Percentiles rank a stretch among this genome's conserved stretches.
Evolutionary conservation across 192 early-diverging fungal genomes (phyloP).

Genomic region (Coemansia sp.): DNA sequence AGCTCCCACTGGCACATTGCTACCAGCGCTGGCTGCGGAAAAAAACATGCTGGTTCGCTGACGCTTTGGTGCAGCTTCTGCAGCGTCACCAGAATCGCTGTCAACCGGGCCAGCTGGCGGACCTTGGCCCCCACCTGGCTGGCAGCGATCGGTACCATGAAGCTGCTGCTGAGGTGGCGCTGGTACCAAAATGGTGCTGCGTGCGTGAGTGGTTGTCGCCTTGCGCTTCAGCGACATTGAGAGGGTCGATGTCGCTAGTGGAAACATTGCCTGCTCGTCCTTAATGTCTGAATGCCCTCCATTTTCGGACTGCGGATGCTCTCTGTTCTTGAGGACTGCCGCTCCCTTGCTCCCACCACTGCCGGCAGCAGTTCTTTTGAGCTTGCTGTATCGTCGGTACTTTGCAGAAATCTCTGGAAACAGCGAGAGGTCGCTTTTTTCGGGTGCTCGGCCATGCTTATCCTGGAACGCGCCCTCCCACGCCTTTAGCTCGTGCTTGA

Average conservation of each 20-base stretch:
- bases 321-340: neutral
- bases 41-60: conserved; percentile 8
- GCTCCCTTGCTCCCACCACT: neutral
- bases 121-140: neutral
- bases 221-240: conserved; percentile 38
- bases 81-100: neutral
- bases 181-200: neutral
- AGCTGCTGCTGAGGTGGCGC: neutral
- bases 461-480: conserved; percentile 43
- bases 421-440: conserved; percentile 27
- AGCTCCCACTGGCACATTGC: neutral
- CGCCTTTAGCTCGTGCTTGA: conserved; percentile 48
- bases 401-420: conserved; percentile 35
- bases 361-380: conserved; percentile 15
- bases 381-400: conserved; percentile 43
- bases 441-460: conserved; percentile 31
- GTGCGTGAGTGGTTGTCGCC: neutral
- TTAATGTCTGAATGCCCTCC: neutral
- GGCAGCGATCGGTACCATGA: neutral
- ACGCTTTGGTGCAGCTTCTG: conserved; percentile 22
- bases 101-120: neutral
- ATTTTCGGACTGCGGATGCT: neutral
- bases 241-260: conserved; percentile 31
- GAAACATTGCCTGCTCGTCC: conserved; percentile 8
- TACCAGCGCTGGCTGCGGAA: neutral